Percentiles rank a stretch among this genome's conserved stretches.
Conservation (phyloP, 495 filamentous ascomycete species). For the Podospora tetraspora region DNA sequence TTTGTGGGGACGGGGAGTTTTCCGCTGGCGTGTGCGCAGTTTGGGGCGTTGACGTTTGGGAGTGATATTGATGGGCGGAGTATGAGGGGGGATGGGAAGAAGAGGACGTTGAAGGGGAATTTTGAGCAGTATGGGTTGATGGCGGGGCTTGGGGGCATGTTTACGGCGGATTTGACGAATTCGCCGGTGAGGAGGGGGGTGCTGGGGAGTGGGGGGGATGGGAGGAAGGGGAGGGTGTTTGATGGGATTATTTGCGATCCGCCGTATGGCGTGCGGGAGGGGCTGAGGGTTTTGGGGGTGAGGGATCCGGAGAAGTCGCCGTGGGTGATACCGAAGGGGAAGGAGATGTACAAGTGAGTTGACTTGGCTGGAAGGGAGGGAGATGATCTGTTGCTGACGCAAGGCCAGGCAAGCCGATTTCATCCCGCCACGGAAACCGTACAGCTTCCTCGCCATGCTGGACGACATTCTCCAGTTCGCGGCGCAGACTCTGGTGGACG, state of each 20-base stretch:
- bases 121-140: constrained; percentile 77
- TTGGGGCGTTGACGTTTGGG: constrained; percentile 73
- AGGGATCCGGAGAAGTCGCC: constrained; percentile 58
- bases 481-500: constrained; percentile 67
- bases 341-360: constrained; percentile 61
- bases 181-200: constrained; percentile 57
- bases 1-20: constrained; percentile 95
- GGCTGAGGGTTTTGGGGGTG: constrained; percentile 76
- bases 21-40: constrained; percentile 78
- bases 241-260: constrained; percentile 97
- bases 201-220: constrained; percentile 17
- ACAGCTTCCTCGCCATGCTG: constrained; percentile 84
- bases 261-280: constrained; percentile 95
- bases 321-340: constrained; percentile 63
- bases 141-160: constrained; percentile 62
- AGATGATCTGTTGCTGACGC: not conserved
- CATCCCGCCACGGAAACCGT: constrained; percentile 83
- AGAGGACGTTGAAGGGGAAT: constrained; percentile 60
- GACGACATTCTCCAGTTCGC: constrained; percentile 85
- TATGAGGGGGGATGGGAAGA: constrained; percentile 59
- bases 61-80: constrained; percentile 90
- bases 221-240: constrained; percentile 49
- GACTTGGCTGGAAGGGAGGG: not conserved
- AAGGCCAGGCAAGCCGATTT: constrained; percentile 61
- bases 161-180: constrained; percentile 85